These are phyloP conservation scores for Tilletia indica DNA, from an alignment of 1,284 basidiomycete genomes.

Conservation along the genomic window DNA sequence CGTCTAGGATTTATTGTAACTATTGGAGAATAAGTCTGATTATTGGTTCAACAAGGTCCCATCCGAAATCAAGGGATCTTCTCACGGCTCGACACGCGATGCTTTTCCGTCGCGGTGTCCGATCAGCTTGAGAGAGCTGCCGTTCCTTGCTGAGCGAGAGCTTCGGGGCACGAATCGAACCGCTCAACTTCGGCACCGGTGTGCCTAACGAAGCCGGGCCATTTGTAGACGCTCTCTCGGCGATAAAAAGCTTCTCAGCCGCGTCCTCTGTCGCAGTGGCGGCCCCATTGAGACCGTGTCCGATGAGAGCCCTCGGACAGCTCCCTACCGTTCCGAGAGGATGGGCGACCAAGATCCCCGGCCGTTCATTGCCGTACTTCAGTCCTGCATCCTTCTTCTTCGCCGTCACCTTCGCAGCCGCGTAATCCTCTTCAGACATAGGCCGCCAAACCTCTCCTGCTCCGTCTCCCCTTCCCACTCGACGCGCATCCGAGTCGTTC, in stretches of 20 bases:
- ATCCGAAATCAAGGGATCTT: no score
- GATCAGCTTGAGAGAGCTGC: conserved; percentile 6
- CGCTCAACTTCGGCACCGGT: not conserved
- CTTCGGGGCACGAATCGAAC: conserved; percentile 1
- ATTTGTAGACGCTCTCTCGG: not conserved
- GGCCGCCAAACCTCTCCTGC: conserved; percentile 7
- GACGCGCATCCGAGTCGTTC: not conserved
- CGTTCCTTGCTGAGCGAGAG: conserved; percentile 5
- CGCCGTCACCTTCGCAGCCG: not conserved
- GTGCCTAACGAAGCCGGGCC: not conserved
- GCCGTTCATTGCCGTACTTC: not conserved
- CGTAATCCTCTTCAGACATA: not conserved
- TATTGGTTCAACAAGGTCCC: no score
- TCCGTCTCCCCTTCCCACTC: conserved; percentile 10
- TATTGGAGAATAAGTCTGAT: no score
- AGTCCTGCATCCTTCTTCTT: not conserved
- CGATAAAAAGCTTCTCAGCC: not conserved
- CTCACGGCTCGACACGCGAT: conserved; percentile 5
- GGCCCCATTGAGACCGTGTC: not conserved
- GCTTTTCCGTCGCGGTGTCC: not conserved
- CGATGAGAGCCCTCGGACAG: conserved; percentile 1
- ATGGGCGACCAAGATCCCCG: conserved; percentile 6
- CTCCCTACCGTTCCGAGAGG: conserved; percentile 10
- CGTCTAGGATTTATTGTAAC: no score
- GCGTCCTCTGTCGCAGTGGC: not conserved